phyloP scores from a whole-genome alignment of 352 stramenopile genomes.

The Globisporangium emineosum region DNA sequence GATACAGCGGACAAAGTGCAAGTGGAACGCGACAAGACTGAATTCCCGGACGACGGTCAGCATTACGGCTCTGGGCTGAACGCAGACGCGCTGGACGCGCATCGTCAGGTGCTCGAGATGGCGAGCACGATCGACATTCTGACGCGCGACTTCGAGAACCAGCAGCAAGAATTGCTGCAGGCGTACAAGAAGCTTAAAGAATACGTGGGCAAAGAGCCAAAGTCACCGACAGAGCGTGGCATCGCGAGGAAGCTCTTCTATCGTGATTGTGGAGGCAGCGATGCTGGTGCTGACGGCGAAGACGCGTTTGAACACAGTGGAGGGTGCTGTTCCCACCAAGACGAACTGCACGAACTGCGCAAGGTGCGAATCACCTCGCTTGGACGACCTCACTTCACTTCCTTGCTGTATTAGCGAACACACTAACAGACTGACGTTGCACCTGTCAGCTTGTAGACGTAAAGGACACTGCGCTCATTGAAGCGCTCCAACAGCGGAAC shows the following conservation, averaged over 20 bases:
- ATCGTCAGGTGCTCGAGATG: conserved; percentile 66
- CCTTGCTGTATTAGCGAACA: background rate
- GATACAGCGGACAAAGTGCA: background rate
- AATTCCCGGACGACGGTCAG: background rate
- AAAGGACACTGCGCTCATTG: conserved; percentile 53
- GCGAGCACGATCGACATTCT: conserved; percentile 58
- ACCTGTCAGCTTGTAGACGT: conserved; percentile 33
- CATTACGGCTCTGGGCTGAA: conserved; percentile 6
- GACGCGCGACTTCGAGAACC: conserved; percentile 50
- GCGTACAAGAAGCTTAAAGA: conserved; percentile 59
- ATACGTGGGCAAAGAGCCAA: conserved; percentile 15
- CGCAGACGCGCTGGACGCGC: conserved; percentile 36
- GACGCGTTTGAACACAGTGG: background rate
- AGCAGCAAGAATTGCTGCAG: conserved; percentile 46
- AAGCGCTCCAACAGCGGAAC: conserved; percentile 58
- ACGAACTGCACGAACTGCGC: conserved; percentile 31
- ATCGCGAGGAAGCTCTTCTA: background rate
- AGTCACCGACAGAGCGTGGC: background rate
- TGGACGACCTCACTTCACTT: too few relatives aligned
- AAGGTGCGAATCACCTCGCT: conserved; percentile 17
- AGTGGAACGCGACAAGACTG: background rate
- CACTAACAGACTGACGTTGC: background rate
- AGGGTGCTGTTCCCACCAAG: conserved; percentile 27
- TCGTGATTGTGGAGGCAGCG: background rate
- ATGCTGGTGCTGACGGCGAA: background rate